Evolutionary conservation across 2,329 filamentous ascomycete genomes (phyloP).

Genomic region (Ilyonectria sp.): DNA sequence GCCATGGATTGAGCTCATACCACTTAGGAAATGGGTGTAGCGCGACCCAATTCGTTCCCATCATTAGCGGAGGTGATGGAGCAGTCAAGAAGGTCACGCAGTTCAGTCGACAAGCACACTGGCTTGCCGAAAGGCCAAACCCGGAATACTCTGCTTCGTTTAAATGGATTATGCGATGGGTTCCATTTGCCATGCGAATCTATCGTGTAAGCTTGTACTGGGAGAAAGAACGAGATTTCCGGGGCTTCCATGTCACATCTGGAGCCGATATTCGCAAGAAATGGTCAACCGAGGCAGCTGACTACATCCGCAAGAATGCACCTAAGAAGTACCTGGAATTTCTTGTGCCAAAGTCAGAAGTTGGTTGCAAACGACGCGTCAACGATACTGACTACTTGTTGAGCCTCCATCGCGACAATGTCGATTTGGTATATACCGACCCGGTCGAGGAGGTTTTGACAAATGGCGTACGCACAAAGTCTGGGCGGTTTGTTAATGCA

Average conservation of each 20-base stretch:
- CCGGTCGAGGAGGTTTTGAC: conserved; percentile 32
- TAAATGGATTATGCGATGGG: conserved; percentile 44
- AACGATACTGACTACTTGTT: conserved; percentile 53
- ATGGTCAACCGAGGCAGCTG: conserved; percentile 34
- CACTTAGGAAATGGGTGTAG: conserved; percentile 47
- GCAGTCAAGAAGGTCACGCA: conserved; percentile 59
- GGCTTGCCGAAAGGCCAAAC: conserved; percentile 52
- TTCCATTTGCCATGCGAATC: conserved; percentile 40
- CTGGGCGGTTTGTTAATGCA: conserved; percentile 39
- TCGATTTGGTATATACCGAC: conserved; percentile 48
- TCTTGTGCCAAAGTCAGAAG: conserved; percentile 51
- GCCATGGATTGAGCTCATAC: fast-evolving
- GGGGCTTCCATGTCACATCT: conserved; percentile 38
- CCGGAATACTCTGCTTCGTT: conserved; percentile 41
- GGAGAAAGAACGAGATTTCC: conserved; percentile 42
- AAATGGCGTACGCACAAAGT: conserved; percentile 36
- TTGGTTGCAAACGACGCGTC: conserved; percentile 56
- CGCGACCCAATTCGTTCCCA: conserved; percentile 45
- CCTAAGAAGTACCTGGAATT: conserved; percentile 49
- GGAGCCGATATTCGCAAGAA: conserved; percentile 35
- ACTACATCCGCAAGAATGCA: conserved; percentile 47
- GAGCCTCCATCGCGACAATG: conserved; percentile 48
- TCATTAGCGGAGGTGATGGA: conserved; percentile 36
- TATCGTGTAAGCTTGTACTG: conserved; percentile 43
- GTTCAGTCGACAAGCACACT: conserved; percentile 66